phyloP scores from a whole-genome alignment of 202 grass and related monocot species.

The Panicum virgatum region DNA sequence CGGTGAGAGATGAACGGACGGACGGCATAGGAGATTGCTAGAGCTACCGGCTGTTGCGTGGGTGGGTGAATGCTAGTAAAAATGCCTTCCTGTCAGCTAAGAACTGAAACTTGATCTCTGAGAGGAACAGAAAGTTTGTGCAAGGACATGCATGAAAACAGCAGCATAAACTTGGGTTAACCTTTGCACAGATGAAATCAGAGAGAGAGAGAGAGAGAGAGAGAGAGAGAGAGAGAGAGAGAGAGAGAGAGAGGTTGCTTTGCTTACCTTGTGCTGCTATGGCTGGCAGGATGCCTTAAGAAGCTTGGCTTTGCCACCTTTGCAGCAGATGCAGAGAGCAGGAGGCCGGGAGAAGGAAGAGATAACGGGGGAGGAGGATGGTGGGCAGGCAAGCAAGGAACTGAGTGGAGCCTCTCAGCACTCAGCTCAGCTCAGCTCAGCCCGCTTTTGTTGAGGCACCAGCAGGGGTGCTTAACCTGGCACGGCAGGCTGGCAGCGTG shows the following conservation, averaged over 20 bases:
- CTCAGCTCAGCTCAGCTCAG: no score
- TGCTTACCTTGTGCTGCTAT: constrained; percentile 29
- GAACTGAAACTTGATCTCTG: not conserved
- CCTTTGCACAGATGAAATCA: not conserved
- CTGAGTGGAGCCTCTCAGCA: not conserved
- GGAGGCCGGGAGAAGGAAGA: not conserved
- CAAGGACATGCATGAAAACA: not conserved
- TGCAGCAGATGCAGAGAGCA: not conserved
- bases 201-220: not conserved
- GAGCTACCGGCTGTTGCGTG: no score
- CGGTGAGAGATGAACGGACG: no score
- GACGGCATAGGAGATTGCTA: no score
- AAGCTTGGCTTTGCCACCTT: not conserved
- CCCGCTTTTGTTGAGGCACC: constrained; percentile 1
- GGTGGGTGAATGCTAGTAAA: no score
- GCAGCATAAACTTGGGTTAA: not conserved
- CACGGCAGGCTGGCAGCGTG: not conserved
- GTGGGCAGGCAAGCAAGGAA: not conserved
- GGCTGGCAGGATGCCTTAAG: not conserved
- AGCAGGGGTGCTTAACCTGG: not conserved
- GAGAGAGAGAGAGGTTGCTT: no score
- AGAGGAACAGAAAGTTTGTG: not conserved
- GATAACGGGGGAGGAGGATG: not conserved
- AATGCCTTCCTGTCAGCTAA: not conserved
- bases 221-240: no score